A percentile compares a stretch with the other conserved stretches of the same genome.
Conservation (phyloP, 345 rosid genomes). For the Rubroshorea leprosula region DNA sequence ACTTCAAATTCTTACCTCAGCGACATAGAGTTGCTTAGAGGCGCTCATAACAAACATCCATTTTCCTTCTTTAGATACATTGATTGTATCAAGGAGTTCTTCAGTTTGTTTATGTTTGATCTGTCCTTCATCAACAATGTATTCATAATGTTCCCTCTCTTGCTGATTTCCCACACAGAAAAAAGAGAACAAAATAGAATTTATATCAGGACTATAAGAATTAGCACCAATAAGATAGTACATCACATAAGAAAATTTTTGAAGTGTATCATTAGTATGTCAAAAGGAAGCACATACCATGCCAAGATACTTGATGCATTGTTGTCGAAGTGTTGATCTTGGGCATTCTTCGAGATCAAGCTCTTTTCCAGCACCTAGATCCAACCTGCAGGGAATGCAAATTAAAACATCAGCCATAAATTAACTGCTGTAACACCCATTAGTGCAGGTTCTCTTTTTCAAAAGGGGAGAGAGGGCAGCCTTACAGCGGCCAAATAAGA, state of each 20-base stretch:
- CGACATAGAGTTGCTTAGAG: slow-evolving; percentile 62
- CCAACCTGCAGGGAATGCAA: slow-evolving; percentile 54
- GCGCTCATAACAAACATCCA: slow-evolving; percentile 94
- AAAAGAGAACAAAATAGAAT: not conserved
- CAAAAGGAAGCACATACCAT: slow-evolving; percentile 48
- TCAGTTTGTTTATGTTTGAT: slow-evolving; percentile 56
- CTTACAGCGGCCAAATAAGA: too few species aligned
- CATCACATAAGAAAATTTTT: not conserved
- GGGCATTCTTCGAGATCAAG: slow-evolving; percentile 59
- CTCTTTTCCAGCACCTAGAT: slow-evolving; percentile 80
- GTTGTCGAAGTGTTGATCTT: slow-evolving; percentile 60
- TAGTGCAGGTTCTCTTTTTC: not conserved
- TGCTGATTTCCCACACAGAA: slow-evolving; percentile 38
- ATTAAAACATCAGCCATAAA: slow-evolving; percentile 3
- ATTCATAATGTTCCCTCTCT: slow-evolving; percentile 84
- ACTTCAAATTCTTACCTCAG: slow-evolving; percentile 42
- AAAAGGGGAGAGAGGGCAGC: too few species aligned
- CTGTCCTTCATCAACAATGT: slow-evolving; percentile 51
- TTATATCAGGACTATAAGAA: slow-evolving; percentile 11
- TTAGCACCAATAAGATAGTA: not conserved
- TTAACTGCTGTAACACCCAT: not conserved
- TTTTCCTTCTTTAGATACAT: slow-evolving; percentile 41
- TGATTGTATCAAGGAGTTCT: slow-evolving; percentile 45
- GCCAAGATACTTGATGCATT: slow-evolving; percentile 84
- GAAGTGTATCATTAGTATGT: not conserved